A percentile compares a stretch with the other conserved stretches of the same genome.
Conservation (phyloP, 306 rosid species). For the Betula pendula region DNA sequence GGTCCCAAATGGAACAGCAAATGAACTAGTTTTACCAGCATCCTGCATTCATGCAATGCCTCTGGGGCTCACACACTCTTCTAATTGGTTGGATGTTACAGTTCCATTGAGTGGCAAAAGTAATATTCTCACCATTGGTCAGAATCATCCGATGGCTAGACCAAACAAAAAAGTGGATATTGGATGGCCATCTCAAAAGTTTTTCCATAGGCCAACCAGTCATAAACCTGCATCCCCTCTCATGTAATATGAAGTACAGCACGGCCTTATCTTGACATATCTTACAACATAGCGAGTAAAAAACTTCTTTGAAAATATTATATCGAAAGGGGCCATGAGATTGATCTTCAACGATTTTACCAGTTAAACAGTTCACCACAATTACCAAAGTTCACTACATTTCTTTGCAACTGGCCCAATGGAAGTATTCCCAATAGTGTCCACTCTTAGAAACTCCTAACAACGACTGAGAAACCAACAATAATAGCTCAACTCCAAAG, state of each 20-base stretch:
- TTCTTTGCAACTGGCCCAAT: not conserved
- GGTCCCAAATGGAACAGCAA: constrained; percentile 21
- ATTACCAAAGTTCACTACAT: not conserved
- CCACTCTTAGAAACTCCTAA: not conserved
- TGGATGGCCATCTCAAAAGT: not conserved
- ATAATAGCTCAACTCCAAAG: not conserved
- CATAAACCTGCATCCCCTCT: not conserved
- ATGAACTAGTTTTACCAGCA: constrained; percentile 16
- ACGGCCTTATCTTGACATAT: not conserved
- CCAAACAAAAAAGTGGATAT: not conserved
- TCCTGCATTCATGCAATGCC: constrained; percentile 24
- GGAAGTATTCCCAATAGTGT: not conserved
- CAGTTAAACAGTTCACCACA: not conserved
- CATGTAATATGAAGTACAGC: not conserved
- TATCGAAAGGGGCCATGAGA: not conserved
- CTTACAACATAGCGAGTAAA: not conserved
- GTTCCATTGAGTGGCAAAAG: not conserved
- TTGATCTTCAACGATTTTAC: not conserved
- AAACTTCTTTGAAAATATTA: not conserved
- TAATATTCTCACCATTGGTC: not conserved
- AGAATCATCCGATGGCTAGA: not conserved
- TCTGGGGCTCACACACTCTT: constrained; percentile 15
- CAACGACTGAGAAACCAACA: not conserved
- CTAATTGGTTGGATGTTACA: constrained; percentile 5
- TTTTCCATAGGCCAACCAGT: not conserved